phyloP scores from a whole-genome alignment of 1,284 basidiomycete genomes.

The Golubevia pallescens region DNA sequence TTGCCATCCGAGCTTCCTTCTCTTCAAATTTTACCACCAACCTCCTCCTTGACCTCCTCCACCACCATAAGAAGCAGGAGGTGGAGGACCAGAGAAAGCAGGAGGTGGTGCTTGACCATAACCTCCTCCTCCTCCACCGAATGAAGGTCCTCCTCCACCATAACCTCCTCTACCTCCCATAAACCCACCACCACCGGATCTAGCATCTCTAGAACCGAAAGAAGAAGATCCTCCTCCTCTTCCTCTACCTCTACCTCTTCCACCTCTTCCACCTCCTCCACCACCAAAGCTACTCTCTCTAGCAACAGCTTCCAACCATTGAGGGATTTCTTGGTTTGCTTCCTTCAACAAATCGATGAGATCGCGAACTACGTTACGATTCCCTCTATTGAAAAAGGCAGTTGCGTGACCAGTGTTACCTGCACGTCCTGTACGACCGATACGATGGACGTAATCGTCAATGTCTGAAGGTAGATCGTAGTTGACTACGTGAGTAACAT shows the following conservation, averaged over 20 bases:
- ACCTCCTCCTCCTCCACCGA: background rate
- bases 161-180: background rate
- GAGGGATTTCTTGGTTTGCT: conserved; percentile 62
- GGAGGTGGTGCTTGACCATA: background rate
- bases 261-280: conserved; percentile 22
- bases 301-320: conserved; percentile 58
- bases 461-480: conserved; percentile 63
- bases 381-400: conserved; percentile 64
- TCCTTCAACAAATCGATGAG: conserved; percentile 61
- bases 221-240: conserved; percentile 27
- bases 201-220: conserved; percentile 31
- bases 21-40: background rate
- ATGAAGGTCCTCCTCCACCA: background rate
- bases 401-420: conserved; percentile 62
- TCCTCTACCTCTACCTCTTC: conserved; percentile 38
- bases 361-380: conserved; percentile 63
- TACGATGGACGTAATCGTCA: conserved; percentile 64
- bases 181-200: conserved; percentile 22
- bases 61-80: background rate
- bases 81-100: background rate
- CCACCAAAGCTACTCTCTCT: conserved; percentile 57
- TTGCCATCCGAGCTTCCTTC: too few relatives aligned
- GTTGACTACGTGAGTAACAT: conserved; percentile 64
- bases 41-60: background rate
- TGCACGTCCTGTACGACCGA: conserved; percentile 63